Evolutionary conservation across 2,329 filamentous ascomycete species (phyloP), one percentile per base, ranked within the genome.

Genomic region (Metarhizium anisopliae): DNA sequence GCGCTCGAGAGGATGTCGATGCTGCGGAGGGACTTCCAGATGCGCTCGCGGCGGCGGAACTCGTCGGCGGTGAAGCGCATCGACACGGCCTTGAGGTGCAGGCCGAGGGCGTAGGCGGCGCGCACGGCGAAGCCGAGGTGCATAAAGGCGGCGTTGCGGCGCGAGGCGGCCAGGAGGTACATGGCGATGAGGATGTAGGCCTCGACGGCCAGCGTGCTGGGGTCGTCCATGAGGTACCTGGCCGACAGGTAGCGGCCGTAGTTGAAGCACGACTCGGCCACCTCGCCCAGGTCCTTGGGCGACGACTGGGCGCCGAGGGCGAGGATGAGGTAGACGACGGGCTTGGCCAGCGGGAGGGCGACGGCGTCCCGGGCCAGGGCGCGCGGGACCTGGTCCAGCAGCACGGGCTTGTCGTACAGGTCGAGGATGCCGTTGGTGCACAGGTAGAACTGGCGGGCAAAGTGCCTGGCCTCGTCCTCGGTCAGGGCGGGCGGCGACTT

Each of bases 111-210:
- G 3, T 78, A 76, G 0, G 82, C 81, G 0, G 81, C 78, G 54
- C 80, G 76, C 0, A 78, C 73, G 1, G 82, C 82, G 8, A 85
- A 76, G 0, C 82, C 82, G 2, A 85, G 65, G 55, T 85, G 85
- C 78, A 85, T 83, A 54, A 83, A 85, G 0, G 82, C 82, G 0
- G 81, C 74, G 55, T 84, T 84, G 8, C 81, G 72, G 36, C 79
- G 78, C 53, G 81, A 84, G 4, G 78, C 78, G 0, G 78, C 80
- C 3, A 82, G 72, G 74, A 83, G 79, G 59, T 82, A 84, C 59
- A 82, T 82, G 0, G 80, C 74, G 75, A 84, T 79, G 16, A 83
- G 68, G 0, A 82, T 64, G 58, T 82, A 84, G 0, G 72, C 68
- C 16, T 77, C 70, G 4, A 81, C 74, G 62, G 82, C 70, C 51